Evolutionary conservation across 2,329 filamentous ascomycete species (phyloP), one percentile per base, ranked within the genome.

Genomic region (Colletotrichum limetticola): DNA sequence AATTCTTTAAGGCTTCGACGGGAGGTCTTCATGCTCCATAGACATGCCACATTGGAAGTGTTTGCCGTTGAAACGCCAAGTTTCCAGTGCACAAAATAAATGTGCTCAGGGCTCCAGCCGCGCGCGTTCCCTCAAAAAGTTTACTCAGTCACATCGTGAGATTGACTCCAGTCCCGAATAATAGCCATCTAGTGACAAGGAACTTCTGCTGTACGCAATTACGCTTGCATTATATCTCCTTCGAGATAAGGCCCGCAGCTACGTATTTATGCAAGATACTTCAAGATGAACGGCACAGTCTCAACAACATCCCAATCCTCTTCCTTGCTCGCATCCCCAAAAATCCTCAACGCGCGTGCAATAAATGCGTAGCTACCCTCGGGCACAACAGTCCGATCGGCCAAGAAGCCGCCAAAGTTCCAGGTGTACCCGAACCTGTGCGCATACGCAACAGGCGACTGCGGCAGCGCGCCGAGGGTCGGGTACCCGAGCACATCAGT

Each of bases 291-390:
- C 9, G 71, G 57, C 12, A 75, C 73, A 19, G 74, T 75, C 46
- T 75, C 73, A 4, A 74, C 59, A 5, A 68, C 55, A 14, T 79
- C 75, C 69, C 76, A 81, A 58, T 80, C 79, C 24, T 74, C 68
- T n/a, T 70, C 59, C 19, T 76, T 74, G 0, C 71, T 32, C 11
- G 63, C 59, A 26, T 81, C 75, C 2, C 78, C 79, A 68, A 79
- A 79, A 7, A 79, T 66, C 61, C 68, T 77, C 42, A 80, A 49
- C 2, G 73, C 78, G 22, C 75, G 74, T 24, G 75, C 74, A 26
- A 77, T 71, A 42, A 81, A 71, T 56, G 46, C 63, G 53, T 81
- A 81, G 1, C 30, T 37, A 1, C 79, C 79, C 64, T 76, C 76
- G 1, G 77, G 75, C 6, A 78, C 75, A 14, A 76, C 61, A 0